Evolutionary conservation across 2,329 filamentous ascomycete genomes (phyloP).

Genomic region (Venturia pyrina): DNA sequence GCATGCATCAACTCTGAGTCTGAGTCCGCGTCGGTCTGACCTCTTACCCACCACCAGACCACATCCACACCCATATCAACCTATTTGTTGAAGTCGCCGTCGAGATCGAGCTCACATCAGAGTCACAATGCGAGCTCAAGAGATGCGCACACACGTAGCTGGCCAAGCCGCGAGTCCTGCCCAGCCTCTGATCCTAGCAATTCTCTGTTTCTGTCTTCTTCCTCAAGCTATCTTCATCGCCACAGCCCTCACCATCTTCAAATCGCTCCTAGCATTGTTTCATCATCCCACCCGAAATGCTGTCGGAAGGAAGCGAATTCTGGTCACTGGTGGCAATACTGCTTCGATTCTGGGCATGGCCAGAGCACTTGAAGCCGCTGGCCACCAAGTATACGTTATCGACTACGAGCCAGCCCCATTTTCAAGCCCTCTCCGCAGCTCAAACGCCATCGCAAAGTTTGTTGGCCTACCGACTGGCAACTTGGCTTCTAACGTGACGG

Average conservation of each 20-base stretch:
- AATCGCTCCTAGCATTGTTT: background rate
- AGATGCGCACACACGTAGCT: background rate
- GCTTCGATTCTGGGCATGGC: background rate
- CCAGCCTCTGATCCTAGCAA: background rate
- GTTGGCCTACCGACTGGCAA: background rate
- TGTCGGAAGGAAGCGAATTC: background rate
- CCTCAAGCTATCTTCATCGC: background rate
- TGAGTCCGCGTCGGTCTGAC: too few relatives aligned
- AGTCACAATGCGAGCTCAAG: background rate
- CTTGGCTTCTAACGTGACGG: background rate
- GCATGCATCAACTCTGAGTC: too few relatives aligned
- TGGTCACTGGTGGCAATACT: background rate
- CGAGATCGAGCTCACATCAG: background rate
- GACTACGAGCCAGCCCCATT: slow-evolving; percentile 2
- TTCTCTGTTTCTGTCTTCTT: background rate
- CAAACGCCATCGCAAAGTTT: slow-evolving; percentile 4
- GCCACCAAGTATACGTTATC: slow-evolving; percentile 3
- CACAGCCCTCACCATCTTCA: background rate
- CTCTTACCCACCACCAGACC: too few relatives aligned
- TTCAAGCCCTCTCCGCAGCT: background rate
- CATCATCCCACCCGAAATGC: background rate
- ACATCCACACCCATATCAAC: background rate
- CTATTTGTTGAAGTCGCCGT: too few relatives aligned
- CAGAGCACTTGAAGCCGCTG: background rate
- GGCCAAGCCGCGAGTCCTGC: background rate